These are phyloP conservation scores for Geotrichum phurueaensis DNA, from an alignment of 1,139 yeast species.

Conservation along the genomic window DNA sequence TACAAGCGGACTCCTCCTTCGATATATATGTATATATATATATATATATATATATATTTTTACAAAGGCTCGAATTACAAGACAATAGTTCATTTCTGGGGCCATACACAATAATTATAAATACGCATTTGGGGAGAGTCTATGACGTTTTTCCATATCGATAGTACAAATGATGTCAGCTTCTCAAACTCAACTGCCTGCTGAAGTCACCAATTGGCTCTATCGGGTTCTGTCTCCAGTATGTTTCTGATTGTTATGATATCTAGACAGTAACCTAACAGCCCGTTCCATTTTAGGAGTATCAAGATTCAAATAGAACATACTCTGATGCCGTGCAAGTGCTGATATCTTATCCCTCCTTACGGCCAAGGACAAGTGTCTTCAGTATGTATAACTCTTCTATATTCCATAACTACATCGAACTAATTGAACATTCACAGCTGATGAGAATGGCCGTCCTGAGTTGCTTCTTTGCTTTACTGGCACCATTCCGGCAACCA, in stretches of 20 bases:
- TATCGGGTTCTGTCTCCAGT: conserved; percentile 10
- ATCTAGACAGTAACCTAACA: neutral
- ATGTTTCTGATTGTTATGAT: neutral
- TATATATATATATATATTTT: neutral
- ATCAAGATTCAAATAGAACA: conserved; percentile 10
- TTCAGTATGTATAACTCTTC: conserved; percentile 36
- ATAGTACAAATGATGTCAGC: neutral
- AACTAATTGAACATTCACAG: neutral
- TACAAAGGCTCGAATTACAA: too few relatives aligned
- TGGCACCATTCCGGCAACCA: conserved; percentile 47
- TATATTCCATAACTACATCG: neutral
- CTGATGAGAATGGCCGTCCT: conserved; percentile 53
- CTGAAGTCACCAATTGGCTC: conserved; percentile 13
- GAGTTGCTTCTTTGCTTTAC: conserved; percentile 56
- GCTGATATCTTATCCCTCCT: conserved; percentile 40
- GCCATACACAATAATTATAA: too few relatives aligned
- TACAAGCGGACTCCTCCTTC: neutral
- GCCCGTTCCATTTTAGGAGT: conserved; percentile 1
- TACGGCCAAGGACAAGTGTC: conserved; percentile 67
- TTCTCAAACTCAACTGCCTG: conserved; percentile 5
- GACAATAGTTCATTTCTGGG: too few relatives aligned
- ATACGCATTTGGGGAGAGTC: too few relatives aligned
- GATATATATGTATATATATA: neutral
- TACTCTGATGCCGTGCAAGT: conserved; percentile 9
- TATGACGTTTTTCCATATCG: neutral